phyloP scores from a whole-genome alignment of 371 early-diverging fungal species.

The Zychaea mexicana region DNA sequence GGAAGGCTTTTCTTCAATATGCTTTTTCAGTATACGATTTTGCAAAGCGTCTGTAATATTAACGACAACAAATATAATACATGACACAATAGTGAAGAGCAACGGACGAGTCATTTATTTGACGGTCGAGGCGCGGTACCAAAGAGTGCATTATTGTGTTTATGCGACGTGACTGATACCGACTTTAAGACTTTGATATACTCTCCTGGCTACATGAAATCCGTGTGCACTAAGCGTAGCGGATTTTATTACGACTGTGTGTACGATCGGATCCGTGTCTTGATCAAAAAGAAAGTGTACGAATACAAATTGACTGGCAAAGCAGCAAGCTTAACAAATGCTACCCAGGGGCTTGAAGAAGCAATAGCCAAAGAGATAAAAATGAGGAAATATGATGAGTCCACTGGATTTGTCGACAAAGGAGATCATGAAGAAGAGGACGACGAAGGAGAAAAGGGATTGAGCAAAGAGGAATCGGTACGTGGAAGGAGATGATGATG shows the following conservation, averaged over 20 bases:
- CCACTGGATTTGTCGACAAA: background rate
- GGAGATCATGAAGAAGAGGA: conserved; percentile 1
- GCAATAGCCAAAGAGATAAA: background rate
- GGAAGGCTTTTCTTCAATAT: too few relatives aligned
- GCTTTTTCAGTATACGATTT: too few relatives aligned
- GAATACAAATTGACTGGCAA: background rate
- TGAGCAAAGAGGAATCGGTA: background rate
- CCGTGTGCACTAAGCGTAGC: background rate
- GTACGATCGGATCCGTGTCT: background rate
- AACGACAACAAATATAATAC: background rate
- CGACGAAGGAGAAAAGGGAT: background rate
- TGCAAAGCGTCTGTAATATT: too few relatives aligned
- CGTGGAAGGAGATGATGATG: too few relatives aligned
- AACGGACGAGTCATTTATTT: conserved; percentile 13
- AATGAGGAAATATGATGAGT: background rate
- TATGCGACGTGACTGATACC: conserved; percentile 36
- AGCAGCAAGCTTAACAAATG: background rate
- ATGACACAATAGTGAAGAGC: background rate
- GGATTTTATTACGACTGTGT: background rate
- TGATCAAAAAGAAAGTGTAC: background rate
- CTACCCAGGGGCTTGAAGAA: background rate
- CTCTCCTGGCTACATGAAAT: conserved; percentile 11
- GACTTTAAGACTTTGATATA: conserved; percentile 13
- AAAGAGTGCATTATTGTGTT: conserved; percentile 1
- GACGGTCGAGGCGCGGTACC: conserved; percentile 12